These are phyloP conservation scores for Cladosporium sp. DNA, from an alignment of 2,329 filamentous ascomycete species.

Conservation along the genomic window DNA sequence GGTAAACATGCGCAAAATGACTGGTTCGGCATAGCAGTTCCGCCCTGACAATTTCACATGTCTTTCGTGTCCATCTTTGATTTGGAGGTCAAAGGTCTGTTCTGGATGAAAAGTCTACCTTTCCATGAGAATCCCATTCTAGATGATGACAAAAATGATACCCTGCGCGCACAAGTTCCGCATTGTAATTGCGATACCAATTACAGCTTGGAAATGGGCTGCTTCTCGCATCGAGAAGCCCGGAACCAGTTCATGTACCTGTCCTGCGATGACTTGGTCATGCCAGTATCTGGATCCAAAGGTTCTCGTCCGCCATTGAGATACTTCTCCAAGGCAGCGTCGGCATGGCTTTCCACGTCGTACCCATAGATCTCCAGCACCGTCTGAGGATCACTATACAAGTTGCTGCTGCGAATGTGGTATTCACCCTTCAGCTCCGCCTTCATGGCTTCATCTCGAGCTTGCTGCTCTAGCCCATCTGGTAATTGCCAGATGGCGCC, in stretches of 20 bases:
- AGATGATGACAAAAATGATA: too few species aligned
- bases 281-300: conserved; percentile 29
- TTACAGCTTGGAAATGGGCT: neutral
- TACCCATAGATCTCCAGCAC: conserved; percentile 39
- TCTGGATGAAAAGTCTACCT: too few species aligned
- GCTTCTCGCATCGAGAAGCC: conserved; percentile 12
- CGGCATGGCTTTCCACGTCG: conserved; percentile 37
- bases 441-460: conserved; percentile 36
- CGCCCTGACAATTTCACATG: too few species aligned
- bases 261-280: conserved; percentile 26
- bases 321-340: conserved; percentile 28
- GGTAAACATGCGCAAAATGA: too few species aligned
- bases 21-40: too few species aligned
- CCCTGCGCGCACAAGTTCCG: too few species aligned
- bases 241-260: conserved; percentile 36
- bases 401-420: conserved; percentile 35
- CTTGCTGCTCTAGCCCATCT: conserved; percentile 32
- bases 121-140: too few species aligned
- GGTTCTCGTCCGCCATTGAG: conserved; percentile 23
- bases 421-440: conserved; percentile 34
- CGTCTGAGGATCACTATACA: conserved; percentile 38
- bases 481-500: conserved; percentile 34
- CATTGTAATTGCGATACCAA: neutral
- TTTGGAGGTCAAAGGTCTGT: too few species aligned
- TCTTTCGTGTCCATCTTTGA: too few species aligned